Evolutionary conservation across 306 rosid genomes (phyloP).

Genomic region (Cicer arietinum): DNA sequence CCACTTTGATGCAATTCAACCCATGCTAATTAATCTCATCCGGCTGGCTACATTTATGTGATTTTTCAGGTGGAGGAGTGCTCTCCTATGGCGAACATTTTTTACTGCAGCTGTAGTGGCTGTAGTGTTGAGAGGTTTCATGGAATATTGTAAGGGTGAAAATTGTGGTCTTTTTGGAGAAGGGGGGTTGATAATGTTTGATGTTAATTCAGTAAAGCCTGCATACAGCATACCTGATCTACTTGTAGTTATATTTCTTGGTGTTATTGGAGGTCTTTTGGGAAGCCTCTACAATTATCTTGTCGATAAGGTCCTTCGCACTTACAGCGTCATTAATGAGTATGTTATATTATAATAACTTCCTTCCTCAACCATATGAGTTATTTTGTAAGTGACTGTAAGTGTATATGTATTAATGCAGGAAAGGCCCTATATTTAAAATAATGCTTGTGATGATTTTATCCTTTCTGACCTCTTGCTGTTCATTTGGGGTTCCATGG

Average conservation of each 20-base stretch:
- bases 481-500: slow-evolving; percentile 79
- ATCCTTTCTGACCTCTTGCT: slow-evolving; percentile 70
- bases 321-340: slow-evolving; percentile 53
- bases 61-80: slow-evolving; percentile 76
- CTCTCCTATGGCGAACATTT: slow-evolving; percentile 88
- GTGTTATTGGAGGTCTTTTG: slow-evolving; percentile 69
- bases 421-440: slow-evolving; percentile 65
- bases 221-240: slow-evolving; percentile 57
- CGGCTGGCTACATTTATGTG: not conserved
- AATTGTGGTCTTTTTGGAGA: slow-evolving; percentile 80
- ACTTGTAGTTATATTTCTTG: slow-evolving; percentile 65
- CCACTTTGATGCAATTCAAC: not conserved
- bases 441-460: slow-evolving; percentile 58
- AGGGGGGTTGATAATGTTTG: slow-evolving; percentile 78
- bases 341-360: not conserved
- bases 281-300: slow-evolving; percentile 83
- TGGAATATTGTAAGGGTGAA: slow-evolving; percentile 60
- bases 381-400: too few species aligned
- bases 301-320: slow-evolving; percentile 80
- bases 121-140: slow-evolving; percentile 67
- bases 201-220: slow-evolving; percentile 61
- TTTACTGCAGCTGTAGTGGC: slow-evolving; percentile 87
- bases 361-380: too few species aligned
- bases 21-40: not conserved
- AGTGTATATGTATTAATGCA: slow-evolving; percentile 41